These are phyloP conservation scores for Vicia sativa DNA, from an alignment of 306 rosid species.

Conservation along the genomic window DNA sequence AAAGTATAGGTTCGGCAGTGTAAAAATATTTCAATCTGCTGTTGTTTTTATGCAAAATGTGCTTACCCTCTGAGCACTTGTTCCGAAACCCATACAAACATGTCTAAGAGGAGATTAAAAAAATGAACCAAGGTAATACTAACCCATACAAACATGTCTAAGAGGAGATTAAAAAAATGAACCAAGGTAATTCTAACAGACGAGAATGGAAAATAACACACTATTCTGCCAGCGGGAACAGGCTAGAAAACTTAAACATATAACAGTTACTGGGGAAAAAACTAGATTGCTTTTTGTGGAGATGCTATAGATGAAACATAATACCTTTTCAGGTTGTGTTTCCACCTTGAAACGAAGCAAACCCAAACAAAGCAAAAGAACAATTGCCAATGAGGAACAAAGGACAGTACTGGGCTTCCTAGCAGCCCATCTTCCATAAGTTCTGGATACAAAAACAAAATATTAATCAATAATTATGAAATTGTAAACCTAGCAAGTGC, in stretches of 20 bases:
- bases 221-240: conserved; percentile 1
- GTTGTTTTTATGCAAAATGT: conserved; percentile 11
- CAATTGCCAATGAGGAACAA: conserved; percentile 71
- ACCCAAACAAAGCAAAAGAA: conserved; percentile 79
- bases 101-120: conserved; percentile 20
- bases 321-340: conserved; percentile 91
- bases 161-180: conserved; percentile 6
- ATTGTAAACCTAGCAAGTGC: conserved; percentile 29
- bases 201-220: conserved; percentile 11
- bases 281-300: conserved; percentile 30
- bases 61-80: conserved; percentile 31
- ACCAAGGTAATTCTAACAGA: conserved; percentile 14
- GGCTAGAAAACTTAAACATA: neutral
- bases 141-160: conserved; percentile 25
- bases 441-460: conserved; percentile 56
- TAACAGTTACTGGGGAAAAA: conserved; percentile 8
- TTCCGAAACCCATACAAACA: conserved; percentile 26
- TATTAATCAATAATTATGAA: conserved; percentile 22
- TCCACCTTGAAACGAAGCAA: conserved; percentile 81
- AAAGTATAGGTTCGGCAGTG: neutral
- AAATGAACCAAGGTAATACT: neutral
- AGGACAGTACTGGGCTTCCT: conserved; percentile 75
- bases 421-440: conserved; percentile 87
- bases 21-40: conserved; percentile 22
- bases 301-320: conserved; percentile 38